Conservation (phyloP, 306 rosid genomes). For the Ziziphus jujuba region DNA sequence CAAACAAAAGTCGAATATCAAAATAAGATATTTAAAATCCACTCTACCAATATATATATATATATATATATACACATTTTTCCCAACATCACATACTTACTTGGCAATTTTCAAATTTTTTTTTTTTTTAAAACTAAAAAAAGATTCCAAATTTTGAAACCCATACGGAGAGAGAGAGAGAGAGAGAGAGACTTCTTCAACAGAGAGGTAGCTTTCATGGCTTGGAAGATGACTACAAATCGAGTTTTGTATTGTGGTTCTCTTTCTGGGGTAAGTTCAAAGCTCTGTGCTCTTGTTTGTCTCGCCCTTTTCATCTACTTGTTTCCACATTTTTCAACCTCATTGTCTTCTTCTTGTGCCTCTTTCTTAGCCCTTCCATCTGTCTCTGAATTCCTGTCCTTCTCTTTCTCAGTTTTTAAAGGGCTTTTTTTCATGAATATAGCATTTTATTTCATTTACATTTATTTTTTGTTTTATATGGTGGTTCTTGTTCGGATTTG, state of each 20-base stretch:
- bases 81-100: slow-evolving; percentile 22
- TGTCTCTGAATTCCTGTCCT: background rate
- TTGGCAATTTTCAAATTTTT: slow-evolving; percentile 10
- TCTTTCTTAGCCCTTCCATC: slow-evolving; percentile 22
- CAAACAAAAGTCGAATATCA: background rate
- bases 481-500: slow-evolving; percentile 16
- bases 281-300: slow-evolving; percentile 39
- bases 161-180: slow-evolving; percentile 34
- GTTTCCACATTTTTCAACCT: slow-evolving; percentile 28
- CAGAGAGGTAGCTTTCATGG: slow-evolving; percentile 55
- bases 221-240: slow-evolving; percentile 34
- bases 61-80: background rate
- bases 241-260: slow-evolving; percentile 34
- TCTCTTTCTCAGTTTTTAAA: slow-evolving; percentile 10
- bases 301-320: slow-evolving; percentile 31
- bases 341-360: slow-evolving; percentile 19
- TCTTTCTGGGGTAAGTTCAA: slow-evolving; percentile 44
- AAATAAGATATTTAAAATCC: background rate
- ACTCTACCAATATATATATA: too few relatives aligned
- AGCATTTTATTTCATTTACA: slow-evolving; percentile 1
- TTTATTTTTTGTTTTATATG: slow-evolving; percentile 4
- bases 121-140: slow-evolving; percentile 11
- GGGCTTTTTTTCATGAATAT: background rate
- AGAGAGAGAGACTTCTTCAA: too few relatives aligned
- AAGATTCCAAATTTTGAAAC: slow-evolving; percentile 31